Evolutionary conservation across 352 stramenopile genomes (phyloP).

Genomic region (Phytophthora sp.): DNA sequence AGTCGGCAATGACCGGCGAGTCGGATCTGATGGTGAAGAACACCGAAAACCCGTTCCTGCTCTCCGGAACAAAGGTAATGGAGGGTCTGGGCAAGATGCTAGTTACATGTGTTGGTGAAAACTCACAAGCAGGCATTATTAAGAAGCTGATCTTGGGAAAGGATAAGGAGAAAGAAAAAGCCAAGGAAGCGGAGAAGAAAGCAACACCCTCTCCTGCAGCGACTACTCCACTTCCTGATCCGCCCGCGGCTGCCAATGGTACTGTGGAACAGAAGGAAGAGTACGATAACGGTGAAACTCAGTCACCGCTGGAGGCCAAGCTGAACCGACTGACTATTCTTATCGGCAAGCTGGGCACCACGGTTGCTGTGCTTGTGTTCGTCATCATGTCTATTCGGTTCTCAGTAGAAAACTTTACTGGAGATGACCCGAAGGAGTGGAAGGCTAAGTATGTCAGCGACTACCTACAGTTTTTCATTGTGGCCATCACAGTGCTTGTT

Average conservation of each 20-base stretch:
- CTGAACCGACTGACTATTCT: conserved; percentile 84
- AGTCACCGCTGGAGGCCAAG: conserved; percentile 87
- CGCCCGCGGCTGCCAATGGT: conserved; percentile 66
- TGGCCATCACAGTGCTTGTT: conserved; percentile 92
- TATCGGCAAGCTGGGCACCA: conserved; percentile 84
- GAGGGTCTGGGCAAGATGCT: conserved; percentile 93
- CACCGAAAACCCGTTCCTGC: conserved; percentile 90
- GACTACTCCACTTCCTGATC: conserved; percentile 7
- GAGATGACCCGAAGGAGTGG: conserved; percentile 44
- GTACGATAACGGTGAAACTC: conserved; percentile 57
- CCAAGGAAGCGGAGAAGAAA: conserved; percentile 25
- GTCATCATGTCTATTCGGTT: conserved; percentile 80
- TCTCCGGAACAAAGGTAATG: conserved; percentile 95
- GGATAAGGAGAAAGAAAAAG: conserved; percentile 68
- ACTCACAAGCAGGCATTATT: conserved; percentile 95
- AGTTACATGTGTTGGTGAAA: conserved; percentile 92
- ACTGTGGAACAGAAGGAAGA: conserved; percentile 75
- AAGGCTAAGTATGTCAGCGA: conserved; percentile 59
- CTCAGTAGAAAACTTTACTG: conserved; percentile 68
- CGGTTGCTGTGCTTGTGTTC: conserved; percentile 78
- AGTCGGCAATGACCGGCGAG: conserved; percentile 93
- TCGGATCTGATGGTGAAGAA: conserved; percentile 89
- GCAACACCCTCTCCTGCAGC: conserved; percentile 5
- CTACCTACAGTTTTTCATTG: conserved; percentile 89
- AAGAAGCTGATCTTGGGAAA: conserved; percentile 86